These are phyloP conservation scores for Torulaspora maleeae DNA, from an alignment of 805 yeast genomes.

Conservation along the genomic window DNA sequence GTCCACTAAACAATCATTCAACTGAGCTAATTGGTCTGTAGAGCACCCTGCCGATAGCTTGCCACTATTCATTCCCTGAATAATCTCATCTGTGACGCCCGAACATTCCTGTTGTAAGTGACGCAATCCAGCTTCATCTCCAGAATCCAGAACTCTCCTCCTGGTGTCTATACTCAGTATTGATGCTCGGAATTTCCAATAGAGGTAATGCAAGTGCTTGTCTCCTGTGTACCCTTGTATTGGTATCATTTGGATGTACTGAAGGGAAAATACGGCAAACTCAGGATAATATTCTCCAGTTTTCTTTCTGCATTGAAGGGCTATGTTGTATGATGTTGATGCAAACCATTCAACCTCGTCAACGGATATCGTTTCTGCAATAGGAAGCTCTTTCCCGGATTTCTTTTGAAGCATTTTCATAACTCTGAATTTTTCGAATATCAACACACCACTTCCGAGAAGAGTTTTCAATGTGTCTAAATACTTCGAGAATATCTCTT, in stretches of 20 bases:
- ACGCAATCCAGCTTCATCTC: conserved; percentile 1
- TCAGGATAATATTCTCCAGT: conserved; percentile 8
- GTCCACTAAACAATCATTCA: conserved; percentile 24
- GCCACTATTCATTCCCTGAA: conserved; percentile 10
- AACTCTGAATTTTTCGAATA: conserved; percentile 7
- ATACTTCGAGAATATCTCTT: conserved; percentile 4
- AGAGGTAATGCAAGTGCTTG: conserved; percentile 23
- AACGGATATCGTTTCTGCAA: conserved; percentile 20
- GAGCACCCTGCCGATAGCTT: conserved; percentile 12
- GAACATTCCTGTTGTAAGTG: conserved; percentile 3
- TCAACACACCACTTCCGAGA: conserved; percentile 10
- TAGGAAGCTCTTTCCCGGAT: conserved; percentile 1
- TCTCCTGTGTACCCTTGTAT: conserved; percentile 21
- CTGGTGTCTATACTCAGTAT: conserved; percentile 18
- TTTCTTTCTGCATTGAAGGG: conserved; percentile 25
- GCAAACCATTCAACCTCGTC: conserved; percentile 42
- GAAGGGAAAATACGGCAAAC: conserved; percentile 21
- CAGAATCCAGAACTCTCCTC: background rate
- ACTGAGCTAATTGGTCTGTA: conserved; percentile 10
- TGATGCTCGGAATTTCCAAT: conserved; percentile 25
- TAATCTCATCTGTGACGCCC: conserved; percentile 6
- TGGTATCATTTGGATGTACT: conserved; percentile 20
- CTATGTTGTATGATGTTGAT: conserved; percentile 35
- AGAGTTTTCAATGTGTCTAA: conserved; percentile 8
- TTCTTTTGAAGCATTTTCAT: conserved; percentile 1